phyloP scores from a whole-genome alignment of 805 yeast genomes.

The Candida morakotiae region DNA sequence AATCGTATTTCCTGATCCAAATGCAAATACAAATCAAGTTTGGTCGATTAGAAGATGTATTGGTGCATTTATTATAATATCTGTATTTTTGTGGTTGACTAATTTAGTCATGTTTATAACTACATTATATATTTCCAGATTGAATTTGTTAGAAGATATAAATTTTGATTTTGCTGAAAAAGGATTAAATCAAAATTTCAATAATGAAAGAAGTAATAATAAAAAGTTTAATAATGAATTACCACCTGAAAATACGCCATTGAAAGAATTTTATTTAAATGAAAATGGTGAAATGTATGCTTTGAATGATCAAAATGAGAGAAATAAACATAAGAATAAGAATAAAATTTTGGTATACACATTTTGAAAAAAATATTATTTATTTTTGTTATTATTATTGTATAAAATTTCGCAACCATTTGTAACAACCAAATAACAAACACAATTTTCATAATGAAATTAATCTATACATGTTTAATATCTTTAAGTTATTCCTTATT shows the following conservation, averaged over 20 bases:
- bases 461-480: not conserved
- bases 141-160: slow-evolving; percentile 28
- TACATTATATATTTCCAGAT: slow-evolving; percentile 32
- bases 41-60: slow-evolving; percentile 33
- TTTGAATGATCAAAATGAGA: slow-evolving; percentile 12
- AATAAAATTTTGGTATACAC: slow-evolving; percentile 29
- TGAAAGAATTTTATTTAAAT: slow-evolving; percentile 24
- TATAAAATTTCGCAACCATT: slow-evolving; percentile 7
- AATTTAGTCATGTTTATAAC: slow-evolving; percentile 36
- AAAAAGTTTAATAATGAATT: not conserved
- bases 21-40: slow-evolving; percentile 15
- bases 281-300: slow-evolving; percentile 30
- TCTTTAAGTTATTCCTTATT: not conserved
- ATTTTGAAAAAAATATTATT: slow-evolving; percentile 10
- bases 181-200: slow-evolving; percentile 15
- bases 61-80: slow-evolving; percentile 33
- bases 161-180: slow-evolving; percentile 26
- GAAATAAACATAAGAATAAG: slow-evolving; percentile 17
- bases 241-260: slow-evolving; percentile 12
- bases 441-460: not conserved
- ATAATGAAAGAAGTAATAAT: too few relatives aligned
- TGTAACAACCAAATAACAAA: not conserved
- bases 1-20: slow-evolving; percentile 19
- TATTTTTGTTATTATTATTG: not conserved
- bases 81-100: slow-evolving; percentile 35